Conservation (phyloP, 345 rosid species). For the Eucalyptus cladocalyx region DNA sequence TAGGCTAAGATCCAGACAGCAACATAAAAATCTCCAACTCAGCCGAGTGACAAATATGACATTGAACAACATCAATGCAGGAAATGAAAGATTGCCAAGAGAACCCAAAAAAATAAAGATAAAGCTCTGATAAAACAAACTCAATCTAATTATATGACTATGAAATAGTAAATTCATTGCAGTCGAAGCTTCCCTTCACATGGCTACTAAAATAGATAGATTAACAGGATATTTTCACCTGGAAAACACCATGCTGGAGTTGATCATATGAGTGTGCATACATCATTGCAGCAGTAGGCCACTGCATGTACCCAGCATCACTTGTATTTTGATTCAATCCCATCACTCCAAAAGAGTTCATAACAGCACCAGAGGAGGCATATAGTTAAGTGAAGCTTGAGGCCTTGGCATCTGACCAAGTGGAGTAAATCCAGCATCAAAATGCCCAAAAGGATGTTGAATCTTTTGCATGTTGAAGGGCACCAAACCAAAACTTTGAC, state of each 20-base stretch:
- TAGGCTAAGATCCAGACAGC: neutral
- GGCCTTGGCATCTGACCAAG: slow-evolving; percentile 45
- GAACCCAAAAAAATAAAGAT: neutral
- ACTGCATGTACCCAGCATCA: slow-evolving; percentile 59
- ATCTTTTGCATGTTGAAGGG: slow-evolving; percentile 52
- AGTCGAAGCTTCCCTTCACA: neutral
- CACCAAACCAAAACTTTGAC: slow-evolving; percentile 34
- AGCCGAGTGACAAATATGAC: neutral
- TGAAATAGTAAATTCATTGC: neutral
- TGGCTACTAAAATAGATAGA: neutral
- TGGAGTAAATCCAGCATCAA: slow-evolving; percentile 46
- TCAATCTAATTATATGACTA: neutral
- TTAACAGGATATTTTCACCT: slow-evolving; percentile 25
- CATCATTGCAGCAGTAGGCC: slow-evolving; percentile 78
- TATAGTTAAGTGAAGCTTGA: slow-evolving; percentile 34
- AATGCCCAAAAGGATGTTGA: slow-evolving; percentile 53
- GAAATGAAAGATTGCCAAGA: neutral
- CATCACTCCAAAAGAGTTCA: slow-evolving; percentile 39
- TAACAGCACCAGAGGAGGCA: slow-evolving; percentile 39
- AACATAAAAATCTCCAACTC: neutral
- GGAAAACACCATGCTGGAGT: slow-evolving; percentile 57
- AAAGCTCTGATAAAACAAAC: neutral
- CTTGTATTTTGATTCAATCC: slow-evolving; percentile 33
- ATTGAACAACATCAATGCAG: neutral
- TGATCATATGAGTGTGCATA: slow-evolving; percentile 82